Conservation (phyloP, 106 monocot species). For the Platanthera guangdongensis region DNA sequence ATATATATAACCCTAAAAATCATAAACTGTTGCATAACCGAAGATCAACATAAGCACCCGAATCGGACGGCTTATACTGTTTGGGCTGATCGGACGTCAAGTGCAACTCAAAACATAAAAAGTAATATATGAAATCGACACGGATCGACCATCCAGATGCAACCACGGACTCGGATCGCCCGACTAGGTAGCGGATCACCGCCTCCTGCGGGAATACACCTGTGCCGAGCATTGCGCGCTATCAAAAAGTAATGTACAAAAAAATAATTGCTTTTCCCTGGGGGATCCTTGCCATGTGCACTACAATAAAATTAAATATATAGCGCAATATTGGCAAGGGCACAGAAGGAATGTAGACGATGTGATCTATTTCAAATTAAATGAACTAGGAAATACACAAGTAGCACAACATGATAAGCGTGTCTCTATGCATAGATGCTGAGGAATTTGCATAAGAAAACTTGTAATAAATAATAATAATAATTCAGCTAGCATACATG, state of each 20-base stretch:
- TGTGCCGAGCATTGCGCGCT: too few species aligned
- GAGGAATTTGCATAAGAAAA: not conserved
- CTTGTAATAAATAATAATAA: not conserved
- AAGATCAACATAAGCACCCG: too few species aligned
- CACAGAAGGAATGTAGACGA: not conserved
- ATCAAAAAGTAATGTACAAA: not conserved
- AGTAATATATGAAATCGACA: too few species aligned
- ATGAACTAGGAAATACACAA: not conserved
- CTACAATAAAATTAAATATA: not conserved
- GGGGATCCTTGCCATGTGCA: not conserved
- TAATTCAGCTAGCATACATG: not conserved
- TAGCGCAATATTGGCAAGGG: not conserved
- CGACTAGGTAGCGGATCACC: too few species aligned
- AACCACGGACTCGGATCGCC: too few species aligned
- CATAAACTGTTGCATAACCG: too few species aligned
- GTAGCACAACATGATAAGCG: not conserved
- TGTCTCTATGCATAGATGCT: not conserved
- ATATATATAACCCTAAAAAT: too few species aligned
- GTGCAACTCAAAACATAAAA: too few species aligned
- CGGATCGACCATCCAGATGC: too few species aligned
- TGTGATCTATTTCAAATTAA: not conserved
- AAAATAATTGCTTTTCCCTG: not conserved
- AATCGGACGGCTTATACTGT: too few species aligned
- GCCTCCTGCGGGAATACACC: too few species aligned
- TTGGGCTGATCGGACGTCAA: too few species aligned